Evolutionary conservation across 495 filamentous ascomycete genomes (phyloP).

Genomic region (Bacidia gigantensis): DNA sequence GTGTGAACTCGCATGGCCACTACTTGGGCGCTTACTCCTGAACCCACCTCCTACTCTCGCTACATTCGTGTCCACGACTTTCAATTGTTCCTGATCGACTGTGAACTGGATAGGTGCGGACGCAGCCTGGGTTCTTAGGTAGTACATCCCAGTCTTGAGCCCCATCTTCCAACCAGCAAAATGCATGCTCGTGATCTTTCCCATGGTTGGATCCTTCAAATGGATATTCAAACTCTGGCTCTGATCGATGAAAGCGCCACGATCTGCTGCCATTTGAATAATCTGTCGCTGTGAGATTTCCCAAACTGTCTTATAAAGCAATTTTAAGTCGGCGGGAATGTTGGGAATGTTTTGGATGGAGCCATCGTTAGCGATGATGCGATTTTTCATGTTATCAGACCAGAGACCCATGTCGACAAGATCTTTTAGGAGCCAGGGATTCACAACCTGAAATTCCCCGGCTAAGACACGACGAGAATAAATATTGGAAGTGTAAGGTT

Average conservation of each 20-base stretch:
- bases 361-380: constrained; percentile 92
- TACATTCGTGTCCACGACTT: constrained; percentile 74
- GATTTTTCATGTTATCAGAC: constrained; percentile 99
- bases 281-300: constrained; percentile 95
- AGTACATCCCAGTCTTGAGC: constrained; percentile 99
- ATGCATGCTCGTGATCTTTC: constrained; percentile 99
- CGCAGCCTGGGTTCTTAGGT: constrained; percentile 93
- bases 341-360: constrained; percentile 94
- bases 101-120: constrained; percentile 97
- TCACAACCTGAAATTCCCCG: constrained; percentile 98
- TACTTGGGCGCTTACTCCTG: constrained; percentile 46
- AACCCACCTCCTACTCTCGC: constrained; percentile 47
- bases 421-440: constrained; percentile 97
- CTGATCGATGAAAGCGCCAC: constrained; percentile 96
- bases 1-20: constrained; percentile 29
- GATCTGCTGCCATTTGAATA: constrained; percentile 94
- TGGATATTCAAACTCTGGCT: constrained; percentile 98
- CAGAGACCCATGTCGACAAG: constrained; percentile 94
- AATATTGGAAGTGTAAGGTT: constrained; percentile 98
- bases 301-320: constrained; percentile 98
- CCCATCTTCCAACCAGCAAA: constrained; percentile 98
- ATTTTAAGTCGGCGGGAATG: constrained; percentile 90
- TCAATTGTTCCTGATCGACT: constrained; percentile 91
- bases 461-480: constrained; percentile 96
- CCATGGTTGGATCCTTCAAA: constrained; percentile 97